Base-by-base conservation (phyloP, 2,329 filamentous ascomycete species). In the Magnaporthiopsis rhizophila region DNA sequence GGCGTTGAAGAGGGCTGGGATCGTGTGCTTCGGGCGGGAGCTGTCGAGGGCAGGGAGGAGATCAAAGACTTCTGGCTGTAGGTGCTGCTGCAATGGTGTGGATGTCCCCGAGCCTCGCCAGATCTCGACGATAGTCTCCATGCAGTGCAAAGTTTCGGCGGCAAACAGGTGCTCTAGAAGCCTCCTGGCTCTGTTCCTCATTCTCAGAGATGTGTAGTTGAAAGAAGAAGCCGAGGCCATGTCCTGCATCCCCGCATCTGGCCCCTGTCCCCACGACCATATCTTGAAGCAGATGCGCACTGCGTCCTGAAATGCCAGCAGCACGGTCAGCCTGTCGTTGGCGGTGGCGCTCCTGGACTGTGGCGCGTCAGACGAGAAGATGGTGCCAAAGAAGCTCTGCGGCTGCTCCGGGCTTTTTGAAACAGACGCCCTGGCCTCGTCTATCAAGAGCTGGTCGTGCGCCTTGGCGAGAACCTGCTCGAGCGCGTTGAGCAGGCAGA, bases 221-320 rank as follows among this genome's bases (percentile, higher is more conserved):
- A 97, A 96, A 0, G 93, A 97, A 11, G 92, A 91, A 6, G 82
- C 82, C 21, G 89, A 94, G 36, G 83, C 82, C 0, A 79, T 72
- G 72, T 96, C 90, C 64, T 89, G 85, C 28, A 78, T 76, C 9
- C 74, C 75, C 24, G 81, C 78, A 70, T 89, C 87, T 24, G 30
- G 32, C 32, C 83, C 83, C 71, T 89, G 86, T 7, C 90, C 91
- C 94, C 95, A 99, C 0, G 91, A 90, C 95, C 96, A 99, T 63
- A 99, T 97, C 15, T 83, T 86, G 73, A 96, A 96, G 75, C 93
- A 97, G 62, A 96, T 90, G 30, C 92, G 87, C 65, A 98, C 91
- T 1, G 93, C 92, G 74, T 99, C 96, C 74, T 98, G 94, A 73
- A 99, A 97, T 13, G 93, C 96, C n/a, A 99, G 81, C 58, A 97